Conservation (phyloP, 2,329 filamentous ascomycete species). For the Stachybotrys elegans region DNA sequence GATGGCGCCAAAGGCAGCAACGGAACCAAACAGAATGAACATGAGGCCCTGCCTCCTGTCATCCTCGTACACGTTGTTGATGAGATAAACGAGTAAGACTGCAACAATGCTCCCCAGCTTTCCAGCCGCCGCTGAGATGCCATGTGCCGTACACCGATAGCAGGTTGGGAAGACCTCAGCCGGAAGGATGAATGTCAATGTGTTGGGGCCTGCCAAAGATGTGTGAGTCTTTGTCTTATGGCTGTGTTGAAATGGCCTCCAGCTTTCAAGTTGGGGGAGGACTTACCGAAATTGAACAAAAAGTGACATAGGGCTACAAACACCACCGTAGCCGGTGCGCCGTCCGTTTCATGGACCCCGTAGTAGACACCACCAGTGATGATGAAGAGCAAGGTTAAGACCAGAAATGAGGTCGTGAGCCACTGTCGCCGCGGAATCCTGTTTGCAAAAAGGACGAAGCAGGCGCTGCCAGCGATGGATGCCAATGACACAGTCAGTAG, state of each 20-base stretch:
- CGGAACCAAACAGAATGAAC: conserved; percentile 45
- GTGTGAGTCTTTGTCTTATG: conserved; percentile 8
- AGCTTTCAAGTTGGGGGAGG: not conserved
- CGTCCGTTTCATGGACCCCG: conserved; percentile 34
- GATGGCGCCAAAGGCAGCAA: conserved; percentile 43
- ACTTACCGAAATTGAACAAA: conserved; percentile 48
- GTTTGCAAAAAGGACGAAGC: conserved; percentile 43
- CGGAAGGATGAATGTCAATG: conserved; percentile 59
- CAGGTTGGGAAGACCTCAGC: conserved; percentile 61
- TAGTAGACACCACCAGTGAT: conserved; percentile 47
- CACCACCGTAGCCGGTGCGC: conserved; percentile 41
- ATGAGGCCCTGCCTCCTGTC: conserved; percentile 41
- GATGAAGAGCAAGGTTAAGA: conserved; percentile 41
- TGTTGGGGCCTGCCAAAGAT: conserved; percentile 45
- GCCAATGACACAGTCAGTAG: conserved; percentile 46
- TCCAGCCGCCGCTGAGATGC: conserved; percentile 55
- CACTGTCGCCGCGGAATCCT: conserved; percentile 42
- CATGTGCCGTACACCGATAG: conserved; percentile 58
- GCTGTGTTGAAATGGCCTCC: too few relatives aligned
- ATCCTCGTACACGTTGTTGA: conserved; percentile 38
- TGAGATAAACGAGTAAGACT: conserved; percentile 44
- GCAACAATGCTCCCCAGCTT: conserved; percentile 53
- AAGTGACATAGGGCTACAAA: conserved; percentile 50
- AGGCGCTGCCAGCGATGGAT: conserved; percentile 44
- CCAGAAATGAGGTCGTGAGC: conserved; percentile 44